These are phyloP conservation scores for Nicotiana tomentosiformis DNA, from an alignment of 257 asterid genomes.

Conservation along the genomic window DNA sequence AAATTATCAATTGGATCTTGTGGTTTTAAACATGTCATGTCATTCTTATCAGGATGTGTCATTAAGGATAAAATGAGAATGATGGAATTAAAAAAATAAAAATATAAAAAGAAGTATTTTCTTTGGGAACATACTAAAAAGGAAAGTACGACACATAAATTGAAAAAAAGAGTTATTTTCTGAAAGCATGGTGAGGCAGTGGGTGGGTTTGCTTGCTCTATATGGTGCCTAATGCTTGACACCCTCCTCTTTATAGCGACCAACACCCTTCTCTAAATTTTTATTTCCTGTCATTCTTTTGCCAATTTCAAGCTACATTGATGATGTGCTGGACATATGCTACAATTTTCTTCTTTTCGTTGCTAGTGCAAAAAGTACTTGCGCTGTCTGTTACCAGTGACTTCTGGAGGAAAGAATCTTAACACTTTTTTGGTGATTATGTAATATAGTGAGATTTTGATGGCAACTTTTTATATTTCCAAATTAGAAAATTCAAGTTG, in stretches of 20 bases:
- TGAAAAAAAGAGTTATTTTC: too few relatives aligned
- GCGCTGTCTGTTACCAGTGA: neutral
- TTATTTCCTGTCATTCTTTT: neutral
- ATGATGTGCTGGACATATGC: too few relatives aligned
- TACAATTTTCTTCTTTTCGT: too few relatives aligned
- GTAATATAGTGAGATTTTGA: neutral
- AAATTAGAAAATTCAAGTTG: neutral
- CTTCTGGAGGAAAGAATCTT: neutral
- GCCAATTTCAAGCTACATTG: neutral
- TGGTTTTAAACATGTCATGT: too few relatives aligned
- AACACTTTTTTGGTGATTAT: neutral
- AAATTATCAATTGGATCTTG: too few relatives aligned
- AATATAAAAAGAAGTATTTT: too few relatives aligned
- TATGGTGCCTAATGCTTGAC: neutral
- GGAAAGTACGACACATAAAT: too few relatives aligned
- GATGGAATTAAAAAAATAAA: too few relatives aligned
- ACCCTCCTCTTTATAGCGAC: neutral
- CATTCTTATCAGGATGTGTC: too few relatives aligned
- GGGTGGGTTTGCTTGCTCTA: neutral
- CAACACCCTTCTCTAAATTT: neutral
- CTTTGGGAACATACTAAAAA: too few relatives aligned
- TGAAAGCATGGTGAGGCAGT: neutral
- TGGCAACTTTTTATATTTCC: neutral
- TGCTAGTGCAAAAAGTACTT: too few relatives aligned
- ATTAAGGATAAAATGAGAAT: too few relatives aligned